These are phyloP conservation scores for Aureoboletus auriporus DNA, from an alignment of 768 basidiomycete genomes.

Conservation along the genomic window DNA sequence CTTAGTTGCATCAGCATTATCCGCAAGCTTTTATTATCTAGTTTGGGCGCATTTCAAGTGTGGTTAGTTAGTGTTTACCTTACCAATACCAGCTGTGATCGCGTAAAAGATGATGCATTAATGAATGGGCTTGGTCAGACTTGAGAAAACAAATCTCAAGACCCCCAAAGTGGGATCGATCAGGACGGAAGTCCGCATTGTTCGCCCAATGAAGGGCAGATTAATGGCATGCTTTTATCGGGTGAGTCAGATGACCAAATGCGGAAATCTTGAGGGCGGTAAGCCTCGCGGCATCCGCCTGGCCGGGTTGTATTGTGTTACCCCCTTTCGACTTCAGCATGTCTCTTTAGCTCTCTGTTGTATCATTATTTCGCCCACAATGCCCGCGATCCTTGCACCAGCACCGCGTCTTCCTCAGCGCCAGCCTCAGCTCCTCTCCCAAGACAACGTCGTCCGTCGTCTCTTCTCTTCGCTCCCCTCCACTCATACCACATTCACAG, in stretches of 20 bases:
- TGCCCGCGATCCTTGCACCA: slow-evolving; percentile 43
- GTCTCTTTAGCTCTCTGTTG: slow-evolving; percentile 30
- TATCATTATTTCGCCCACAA: slow-evolving; percentile 30
- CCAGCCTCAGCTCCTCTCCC: slow-evolving; percentile 8
- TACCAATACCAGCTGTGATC: too few species aligned
- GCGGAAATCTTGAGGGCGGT: slow-evolving; percentile 12
- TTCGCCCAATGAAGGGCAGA: slow-evolving; percentile 2
- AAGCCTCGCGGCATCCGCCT: slow-evolving; percentile 22
- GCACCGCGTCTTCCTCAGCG: slow-evolving; percentile 32
- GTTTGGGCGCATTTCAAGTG: too few species aligned
- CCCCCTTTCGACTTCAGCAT: slow-evolving; percentile 21
- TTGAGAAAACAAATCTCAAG: too few species aligned
- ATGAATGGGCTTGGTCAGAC: too few species aligned
- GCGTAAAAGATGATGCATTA: too few species aligned
- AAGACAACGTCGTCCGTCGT: slow-evolving; percentile 6
- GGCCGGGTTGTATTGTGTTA: too few species aligned
- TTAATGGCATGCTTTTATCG: too few species aligned
- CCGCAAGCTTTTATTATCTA: slow-evolving; percentile 17
- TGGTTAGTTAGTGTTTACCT: too few species aligned
- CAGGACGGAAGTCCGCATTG: slow-evolving; percentile 20
- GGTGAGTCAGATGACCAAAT: slow-evolving; percentile 25
- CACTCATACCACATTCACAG: slow-evolving; percentile 15
- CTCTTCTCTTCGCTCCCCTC: not conserved
- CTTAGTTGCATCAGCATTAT: slow-evolving; percentile 23
- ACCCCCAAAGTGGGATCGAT: too few species aligned